Evolutionary conservation across 1,139 yeast species (phyloP), one percentile per base, ranked within the genome.

Genomic region (Zygoascus sp.): DNA sequence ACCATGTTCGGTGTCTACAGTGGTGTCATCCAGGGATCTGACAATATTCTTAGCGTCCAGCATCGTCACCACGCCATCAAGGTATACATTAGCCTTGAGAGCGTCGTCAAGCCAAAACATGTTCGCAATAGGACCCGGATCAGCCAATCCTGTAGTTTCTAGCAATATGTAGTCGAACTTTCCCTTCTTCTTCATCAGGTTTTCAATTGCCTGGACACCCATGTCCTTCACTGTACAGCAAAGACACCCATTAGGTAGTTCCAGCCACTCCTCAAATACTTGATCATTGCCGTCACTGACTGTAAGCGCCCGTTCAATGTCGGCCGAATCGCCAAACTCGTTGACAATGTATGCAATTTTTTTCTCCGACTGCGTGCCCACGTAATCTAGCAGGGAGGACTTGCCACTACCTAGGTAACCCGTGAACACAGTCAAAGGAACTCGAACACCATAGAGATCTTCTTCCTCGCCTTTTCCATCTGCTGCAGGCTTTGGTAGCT

Each of bases 61-160:
- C 4, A 94, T 97, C 0, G 97, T 85, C n/a, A 94, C 77, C 4
- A 92, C 89, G 0, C 97, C 96, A 66, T 92, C 98, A 38, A 92
- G 83, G 62, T 86, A 87, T 1, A 92, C 87, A 55, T 80, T 82
- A 5, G 96, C 82, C 10, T 83, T 75, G 48, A 92, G 70, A 0
- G 92, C 97, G 30, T 86, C 94, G 63, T 92, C 98, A 35, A 90
- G 73, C 98, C 98, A 92, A 65, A 92, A 92, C 96, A 92, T 92
- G 56, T 81, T 80, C 7, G 97, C 96, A 32, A 92, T 88, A 0
- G 97, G 97, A 5, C 70, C 97, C 0, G 98, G 98, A 62, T 92
- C 97, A 0, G 99, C 98, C n/a, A 94, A 75, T 0, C 99, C 99
- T 0, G 97, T 88, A 0, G 99, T 94, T 62, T 92, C 99, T 48